These are phyloP conservation scores for Ceratopteris richardii DNA, from an alignment of 75 land plant species.

Conservation along the genomic window DNA sequence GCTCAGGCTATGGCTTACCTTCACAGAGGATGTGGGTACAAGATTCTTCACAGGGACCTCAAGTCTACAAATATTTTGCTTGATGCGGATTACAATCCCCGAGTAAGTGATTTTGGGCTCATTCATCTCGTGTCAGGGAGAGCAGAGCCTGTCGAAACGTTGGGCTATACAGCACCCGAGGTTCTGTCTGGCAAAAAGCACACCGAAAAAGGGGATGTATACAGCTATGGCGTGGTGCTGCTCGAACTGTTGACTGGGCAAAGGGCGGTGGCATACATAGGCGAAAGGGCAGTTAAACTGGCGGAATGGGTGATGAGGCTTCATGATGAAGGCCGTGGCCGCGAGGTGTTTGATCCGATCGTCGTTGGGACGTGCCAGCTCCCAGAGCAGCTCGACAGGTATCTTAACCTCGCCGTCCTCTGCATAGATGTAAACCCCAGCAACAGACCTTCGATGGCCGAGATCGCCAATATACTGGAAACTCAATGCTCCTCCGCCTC, in stretches of 20 bases:
- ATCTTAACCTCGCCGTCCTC: neutral
- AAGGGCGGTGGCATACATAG: neutral
- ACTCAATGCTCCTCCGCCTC: neutral
- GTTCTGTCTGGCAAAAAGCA: neutral
- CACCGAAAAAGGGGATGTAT: neutral
- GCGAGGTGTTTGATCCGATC: neutral
- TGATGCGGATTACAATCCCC: neutral
- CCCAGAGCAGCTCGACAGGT: constrained; percentile 1
- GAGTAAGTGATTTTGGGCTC: constrained; percentile 7
- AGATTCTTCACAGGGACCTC: constrained; percentile 8
- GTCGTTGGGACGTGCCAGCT: neutral
- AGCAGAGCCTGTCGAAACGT: neutral
- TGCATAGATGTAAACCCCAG: neutral
- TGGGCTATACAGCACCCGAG: constrained; percentile 1
- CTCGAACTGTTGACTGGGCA: neutral
- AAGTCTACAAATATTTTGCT: constrained; percentile 12
- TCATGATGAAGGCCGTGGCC: neutral
- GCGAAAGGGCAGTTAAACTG: neutral
- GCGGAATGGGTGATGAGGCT: neutral
- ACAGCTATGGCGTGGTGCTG: constrained; percentile 7
- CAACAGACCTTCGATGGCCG: neutral
- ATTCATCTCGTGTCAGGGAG: neutral
- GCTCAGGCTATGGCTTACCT: constrained; percentile 6
- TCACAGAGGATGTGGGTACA: neutral
- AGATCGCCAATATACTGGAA: neutral